These are phyloP conservation scores for Hypholoma sublateritium DNA, from an alignment of 768 basidiomycete genomes.

Conservation along the genomic window DNA sequence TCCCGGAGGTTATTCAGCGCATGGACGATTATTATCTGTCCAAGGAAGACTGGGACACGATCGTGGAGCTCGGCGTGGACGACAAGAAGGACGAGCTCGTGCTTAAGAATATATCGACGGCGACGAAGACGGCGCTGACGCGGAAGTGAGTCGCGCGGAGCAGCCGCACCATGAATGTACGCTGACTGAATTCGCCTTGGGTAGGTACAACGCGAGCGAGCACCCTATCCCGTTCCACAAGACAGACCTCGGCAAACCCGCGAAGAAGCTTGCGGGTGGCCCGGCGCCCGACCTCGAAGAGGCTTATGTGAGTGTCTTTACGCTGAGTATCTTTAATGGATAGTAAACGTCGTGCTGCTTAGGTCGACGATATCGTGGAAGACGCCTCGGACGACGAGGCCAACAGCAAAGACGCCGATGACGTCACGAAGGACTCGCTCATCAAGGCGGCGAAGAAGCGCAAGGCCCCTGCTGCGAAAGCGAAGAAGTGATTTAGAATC, in stretches of 20 bases:
- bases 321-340: neutral
- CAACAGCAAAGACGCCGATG: slow-evolving; percentile 38
- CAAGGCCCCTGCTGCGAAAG: slow-evolving; percentile 23
- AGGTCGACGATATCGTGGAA: slow-evolving; percentile 31
- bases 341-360: slow-evolving; percentile 7
- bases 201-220: slow-evolving; percentile 83
- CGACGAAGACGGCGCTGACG: slow-evolving; percentile 85
- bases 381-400: slow-evolving; percentile 40
- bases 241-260: slow-evolving; percentile 75
- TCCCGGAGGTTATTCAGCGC: slow-evolving; percentile 77
- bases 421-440: slow-evolving; percentile 55
- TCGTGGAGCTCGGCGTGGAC: slow-evolving; percentile 91
- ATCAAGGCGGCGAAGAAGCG: slow-evolving; percentile 56
- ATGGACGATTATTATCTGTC: slow-evolving; percentile 96
- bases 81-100: slow-evolving; percentile 71
- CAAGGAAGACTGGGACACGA: slow-evolving; percentile 95
- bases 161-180: neutral
- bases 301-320: slow-evolving; percentile 53
- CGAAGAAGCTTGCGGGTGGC: slow-evolving; percentile 77
- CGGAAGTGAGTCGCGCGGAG: slow-evolving; percentile 55
- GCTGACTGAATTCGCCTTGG: neutral
- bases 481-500: slow-evolving; percentile 11
- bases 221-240: slow-evolving; percentile 97
- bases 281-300: slow-evolving; percentile 91
- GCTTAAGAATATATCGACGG: slow-evolving; percentile 79